These are phyloP conservation scores for Raphanus raphanistrum DNA, from an alignment of 345 rosid species.

Conservation along the genomic window DNA sequence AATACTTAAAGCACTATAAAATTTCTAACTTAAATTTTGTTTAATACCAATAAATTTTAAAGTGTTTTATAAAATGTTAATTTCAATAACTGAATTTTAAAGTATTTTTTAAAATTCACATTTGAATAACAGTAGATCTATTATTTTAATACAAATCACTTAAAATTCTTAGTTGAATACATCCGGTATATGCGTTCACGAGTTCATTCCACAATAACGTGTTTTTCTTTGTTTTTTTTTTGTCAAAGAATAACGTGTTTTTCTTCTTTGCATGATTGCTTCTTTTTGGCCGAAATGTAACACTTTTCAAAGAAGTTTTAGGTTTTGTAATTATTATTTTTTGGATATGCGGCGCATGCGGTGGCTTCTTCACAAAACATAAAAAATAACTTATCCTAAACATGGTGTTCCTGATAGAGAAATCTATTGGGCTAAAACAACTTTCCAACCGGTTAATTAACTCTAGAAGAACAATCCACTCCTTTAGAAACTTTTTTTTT, in stretches of 20 bases:
- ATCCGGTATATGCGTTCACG: too few relatives aligned
- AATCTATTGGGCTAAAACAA: not conserved
- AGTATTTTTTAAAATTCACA: too few relatives aligned
- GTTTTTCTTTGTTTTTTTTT: conserved; percentile 9
- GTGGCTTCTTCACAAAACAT: not conserved
- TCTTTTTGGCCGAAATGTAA: not conserved
- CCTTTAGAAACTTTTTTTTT: not conserved
- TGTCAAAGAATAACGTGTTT: conserved; percentile 20
- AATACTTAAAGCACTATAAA: too few relatives aligned
- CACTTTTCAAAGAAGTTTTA: not conserved
- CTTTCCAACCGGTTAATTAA: not conserved
- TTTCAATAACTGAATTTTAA: too few relatives aligned
- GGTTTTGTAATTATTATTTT: not conserved
- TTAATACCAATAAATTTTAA: too few relatives aligned
- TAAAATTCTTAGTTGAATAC: too few relatives aligned
- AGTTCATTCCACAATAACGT: conserved; percentile 23
- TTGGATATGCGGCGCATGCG: not conserved
- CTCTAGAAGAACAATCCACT: not conserved
- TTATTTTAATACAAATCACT: too few relatives aligned
- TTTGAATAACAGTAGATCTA: too few relatives aligned
- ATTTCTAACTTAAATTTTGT: too few relatives aligned
- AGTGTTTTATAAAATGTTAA: too few relatives aligned
- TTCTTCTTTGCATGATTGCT: not conserved
- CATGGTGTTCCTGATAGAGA: not conserved
- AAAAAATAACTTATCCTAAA: not conserved